A percentile compares a stretch with the other conserved stretches of the same genome.
Conservation (phyloP, 2,329 filamentous ascomycete species). For the Coniella lustricola region DNA sequence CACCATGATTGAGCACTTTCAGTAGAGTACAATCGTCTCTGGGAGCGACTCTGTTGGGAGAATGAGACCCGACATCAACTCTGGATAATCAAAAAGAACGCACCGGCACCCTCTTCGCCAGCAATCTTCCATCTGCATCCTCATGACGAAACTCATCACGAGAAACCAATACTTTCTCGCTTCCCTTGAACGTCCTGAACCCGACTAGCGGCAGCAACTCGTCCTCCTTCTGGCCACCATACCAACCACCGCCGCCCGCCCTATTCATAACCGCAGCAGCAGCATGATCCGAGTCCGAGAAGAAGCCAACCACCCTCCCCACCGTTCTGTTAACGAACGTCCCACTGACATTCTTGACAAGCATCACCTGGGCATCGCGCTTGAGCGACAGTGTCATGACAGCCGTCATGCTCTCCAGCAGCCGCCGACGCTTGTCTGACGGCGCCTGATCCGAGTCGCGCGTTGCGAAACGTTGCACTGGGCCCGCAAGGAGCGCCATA, state of each 20-base stretch:
- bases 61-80: neutral
- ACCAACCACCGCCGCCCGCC: neutral
- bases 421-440: conserved; percentile 48
- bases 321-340: conserved; percentile 67
- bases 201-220: conserved; percentile 9
- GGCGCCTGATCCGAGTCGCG: conserved; percentile 52
- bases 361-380: conserved; percentile 70
- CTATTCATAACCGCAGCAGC: neutral
- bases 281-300: neutral
- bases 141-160: conserved; percentile 12
- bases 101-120: conserved; percentile 11
- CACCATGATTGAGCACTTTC: too few species aligned
- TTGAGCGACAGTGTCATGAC: conserved; percentile 58
- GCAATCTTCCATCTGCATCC: conserved; percentile 10
- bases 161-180: conserved; percentile 5
- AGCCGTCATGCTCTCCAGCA: conserved; percentile 65
- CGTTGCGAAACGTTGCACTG: conserved; percentile 51
- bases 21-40: too few species aligned
- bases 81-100: neutral
- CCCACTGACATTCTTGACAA: conserved; percentile 74
- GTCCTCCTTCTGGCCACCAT: too few species aligned
- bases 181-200: conserved; percentile 8
- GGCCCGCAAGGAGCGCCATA: conserved; percentile 55
- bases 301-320: conserved; percentile 63
- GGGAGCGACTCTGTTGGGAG: too few species aligned